Base-by-base conservation (phyloP, 2,329 filamentous ascomycete species). In the Beauveria rudraprayagi region DNA sequence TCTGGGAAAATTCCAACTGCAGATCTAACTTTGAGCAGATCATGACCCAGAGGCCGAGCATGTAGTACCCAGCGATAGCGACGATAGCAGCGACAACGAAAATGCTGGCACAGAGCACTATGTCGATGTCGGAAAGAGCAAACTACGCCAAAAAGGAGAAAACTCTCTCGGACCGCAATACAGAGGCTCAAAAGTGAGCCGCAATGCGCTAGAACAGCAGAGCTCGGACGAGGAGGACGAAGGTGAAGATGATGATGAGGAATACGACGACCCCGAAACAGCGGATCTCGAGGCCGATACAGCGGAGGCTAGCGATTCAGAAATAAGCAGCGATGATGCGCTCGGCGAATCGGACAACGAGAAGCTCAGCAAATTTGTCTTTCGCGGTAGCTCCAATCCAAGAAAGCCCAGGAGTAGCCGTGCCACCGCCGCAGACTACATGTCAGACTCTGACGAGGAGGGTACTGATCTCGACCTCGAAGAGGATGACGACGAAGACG, bases 341-440 rank as follows among this genome's bases (percentile, higher is more conserved):
- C 87, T 97, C 70, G 90, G 86, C 3, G 86, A 89, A 60, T 94
- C 90, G 66, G 93, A 97, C 67, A 87, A 91, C 66, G 91, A 95
- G 71, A 83, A 82, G 56, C 91, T 96, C 68, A 86, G 89, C 65
- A 85, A 84, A 1, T 96, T 90, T 70, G 83, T 76, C 0, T 87
- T 87, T 65, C 76, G 81, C 37, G 83, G 83, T 24, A 87, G 83
- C 71, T 80, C 78, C 2, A 82, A 81, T 64, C 77, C 80, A 5
- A 76, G 72, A 58, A 70, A 69, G 17, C 66, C 72, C 51, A 69
- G 70, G 64, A 67, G 62, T 11, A 73, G 71, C 60, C 73, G 81
- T 64, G 76, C 78, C 8, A 81, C 73, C 46, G 83, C 82, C 41
- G 80, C 78, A 5, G 84, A 87, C 67, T 86, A 81, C 57, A 82